Evolutionary conservation across 257 asterid species (phyloP), one percentile per base, ranked within the genome.

Genomic region (Cynanchum wilfordii): DNA sequence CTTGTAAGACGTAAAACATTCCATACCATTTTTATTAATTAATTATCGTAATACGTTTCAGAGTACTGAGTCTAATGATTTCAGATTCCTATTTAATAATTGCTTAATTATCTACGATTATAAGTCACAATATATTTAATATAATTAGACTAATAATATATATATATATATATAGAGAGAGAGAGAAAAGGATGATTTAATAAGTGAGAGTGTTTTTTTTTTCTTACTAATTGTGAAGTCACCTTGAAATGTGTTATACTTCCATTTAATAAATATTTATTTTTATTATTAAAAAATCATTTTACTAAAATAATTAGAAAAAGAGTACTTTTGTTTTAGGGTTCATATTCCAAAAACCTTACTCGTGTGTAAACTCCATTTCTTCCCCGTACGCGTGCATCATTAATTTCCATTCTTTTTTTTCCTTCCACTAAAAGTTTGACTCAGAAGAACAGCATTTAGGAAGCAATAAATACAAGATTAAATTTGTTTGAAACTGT

Each of bases 41-140:
- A 19, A 51, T 51, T 5, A 38, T 80, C 76, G 75, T 73, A 71
- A 81, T 66, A 72, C 68, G 69, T 50, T 84, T 83, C 83, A 79
- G 66, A 76, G n/a, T n/a, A n/a, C n/a, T n/a, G n/a, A n/a, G n/a
- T n/a, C n/a, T n/a, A n/a, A n/a, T n/a, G n/a, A n/a, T n/a, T n/a
- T n/a, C n/a, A n/a, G n/a, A n/a, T n/a, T n/a, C n/a, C n/a, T n/a
- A n/a, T n/a, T n/a, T n/a, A n/a, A n/a, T n/a, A n/a, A n/a, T n/a
- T n/a, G n/a, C n/a, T n/a, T n/a, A n/a, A n/a, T n/a, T n/a, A n/a
- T n/a, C n/a, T n/a, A n/a, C n/a, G n/a, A n/a, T n/a, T n/a, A n/a
- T n/a, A n/a, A n/a, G n/a, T n/a, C n/a, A n/a, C n/a, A n/a, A n/a
- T n/a, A n/a, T n/a, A n/a, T n/a, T n/a, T n/a, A n/a, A n/a, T n/a